These are phyloP conservation scores for Pseudoscleropodium purum DNA, from an alignment of 225 moss, liverwort and hornwort genomes.

Conservation along the genomic window DNA sequence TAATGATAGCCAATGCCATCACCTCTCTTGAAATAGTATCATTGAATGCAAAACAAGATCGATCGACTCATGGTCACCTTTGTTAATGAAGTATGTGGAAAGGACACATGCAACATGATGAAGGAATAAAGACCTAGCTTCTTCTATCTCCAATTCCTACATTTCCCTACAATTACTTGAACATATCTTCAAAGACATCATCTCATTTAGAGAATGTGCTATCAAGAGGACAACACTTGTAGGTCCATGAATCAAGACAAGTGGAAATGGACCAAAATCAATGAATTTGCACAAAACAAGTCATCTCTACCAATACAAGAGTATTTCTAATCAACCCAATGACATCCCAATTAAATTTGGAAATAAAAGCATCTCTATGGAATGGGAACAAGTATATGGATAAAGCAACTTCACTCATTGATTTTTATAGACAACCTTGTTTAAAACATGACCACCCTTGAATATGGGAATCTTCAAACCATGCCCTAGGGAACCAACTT, in stretches of 20 bases:
- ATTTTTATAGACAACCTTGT: neutral
- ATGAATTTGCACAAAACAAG: neutral
- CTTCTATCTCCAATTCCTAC: neutral
- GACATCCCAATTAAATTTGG: neutral
- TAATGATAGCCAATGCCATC: neutral
- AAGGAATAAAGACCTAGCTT: neutral
- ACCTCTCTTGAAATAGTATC: neutral
- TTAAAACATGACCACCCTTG: neutral
- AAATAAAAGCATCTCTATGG: neutral
- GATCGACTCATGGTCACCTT: neutral
- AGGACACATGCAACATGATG: neutral
- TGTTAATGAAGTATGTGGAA: neutral
- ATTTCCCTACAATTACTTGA: neutral
- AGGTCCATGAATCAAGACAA: neutral
- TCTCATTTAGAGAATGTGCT: neutral
- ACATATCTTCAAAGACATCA: neutral
- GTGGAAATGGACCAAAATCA: neutral
- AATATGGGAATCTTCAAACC: neutral
- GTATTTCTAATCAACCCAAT: neutral
- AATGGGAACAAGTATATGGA: neutral
- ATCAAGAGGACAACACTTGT: neutral
- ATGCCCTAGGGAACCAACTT: neutral
- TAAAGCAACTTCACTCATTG: neutral
- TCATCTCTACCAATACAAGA: neutral
- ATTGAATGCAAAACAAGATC: neutral